phyloP scores from a whole-genome alignment of 2,329 filamentous ascomycete species.

The Tolypocladium pustulatum region DNA sequence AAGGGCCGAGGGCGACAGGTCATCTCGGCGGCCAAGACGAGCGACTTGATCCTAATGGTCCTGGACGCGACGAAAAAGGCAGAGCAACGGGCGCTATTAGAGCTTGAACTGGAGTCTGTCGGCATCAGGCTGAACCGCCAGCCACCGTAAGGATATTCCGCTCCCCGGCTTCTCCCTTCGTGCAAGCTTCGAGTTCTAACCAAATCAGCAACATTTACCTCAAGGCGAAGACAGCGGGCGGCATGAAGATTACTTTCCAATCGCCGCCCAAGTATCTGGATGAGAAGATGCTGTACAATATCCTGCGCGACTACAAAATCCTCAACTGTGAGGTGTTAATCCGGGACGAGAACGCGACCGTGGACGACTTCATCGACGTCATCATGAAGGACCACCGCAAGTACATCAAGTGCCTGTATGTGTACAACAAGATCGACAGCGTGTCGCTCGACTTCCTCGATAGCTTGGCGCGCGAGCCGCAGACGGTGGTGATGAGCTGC shows the following conservation, averaged over 20 bases:
- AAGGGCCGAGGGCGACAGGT: slow-evolving; percentile 94
- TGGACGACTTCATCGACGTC: slow-evolving; percentile 97
- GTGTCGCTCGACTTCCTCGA: slow-evolving; percentile 91
- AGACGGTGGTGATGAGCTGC: slow-evolving; percentile 96
- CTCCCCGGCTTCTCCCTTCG: background rate
- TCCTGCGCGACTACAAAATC: slow-evolving; percentile 96
- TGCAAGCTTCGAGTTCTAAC: slow-evolving; percentile 7
- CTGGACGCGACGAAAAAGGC: slow-evolving; percentile 93
- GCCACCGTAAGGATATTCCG: slow-evolving; percentile 58
- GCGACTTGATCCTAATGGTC: slow-evolving; percentile 93
- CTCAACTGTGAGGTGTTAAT: slow-evolving; percentile 95
- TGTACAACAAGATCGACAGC: slow-evolving; percentile 99
- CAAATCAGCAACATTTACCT: slow-evolving; percentile 79
- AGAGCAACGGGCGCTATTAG: slow-evolving; percentile 80
- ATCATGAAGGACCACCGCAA: slow-evolving; percentile 99
- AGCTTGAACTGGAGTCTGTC: slow-evolving; percentile 88
- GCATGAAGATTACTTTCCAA: slow-evolving; percentile 98
- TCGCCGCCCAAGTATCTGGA: slow-evolving; percentile 81
- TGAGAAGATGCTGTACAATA: slow-evolving; percentile 97
- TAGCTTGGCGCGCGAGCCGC: slow-evolving; percentile 78
- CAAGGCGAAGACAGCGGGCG: slow-evolving; percentile 89
- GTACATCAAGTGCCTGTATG: slow-evolving; percentile 90
- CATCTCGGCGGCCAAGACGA: slow-evolving; percentile 96
- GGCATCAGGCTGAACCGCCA: slow-evolving; percentile 88
- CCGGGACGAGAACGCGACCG: slow-evolving; percentile 87